Evolutionary conservation across 768 basidiomycete genomes (phyloP), one percentile per base, ranked within the genome.

Genomic region (Strobilomyces confusus): DNA sequence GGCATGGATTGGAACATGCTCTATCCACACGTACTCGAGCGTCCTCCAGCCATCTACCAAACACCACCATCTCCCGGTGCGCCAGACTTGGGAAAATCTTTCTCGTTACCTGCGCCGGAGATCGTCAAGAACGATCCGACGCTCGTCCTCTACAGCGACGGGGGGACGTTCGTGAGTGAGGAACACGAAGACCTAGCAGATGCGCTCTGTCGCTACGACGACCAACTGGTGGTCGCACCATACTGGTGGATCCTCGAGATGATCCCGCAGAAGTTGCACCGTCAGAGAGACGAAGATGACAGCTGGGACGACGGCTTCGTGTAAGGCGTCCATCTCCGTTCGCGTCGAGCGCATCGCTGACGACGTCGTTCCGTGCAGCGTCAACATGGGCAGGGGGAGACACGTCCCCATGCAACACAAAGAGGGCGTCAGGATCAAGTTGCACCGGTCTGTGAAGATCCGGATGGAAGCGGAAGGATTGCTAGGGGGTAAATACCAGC

Each of bases 241-340:
- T 49, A 44, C 0, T 89, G 87, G 88, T 89, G 88, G 87, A 57
- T 82, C 19, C 68, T 90, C 32, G 87, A 90, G 65, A 49, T 74
- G 25, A 40, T 82, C 14, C 83, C 81, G 1, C 70, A 66, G 53
- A 57, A 43, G 44, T 19, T 60, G 49, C 66, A 52, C 29, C 69
- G 56, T 53, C 70, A 72, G 42, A 51, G 57, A 19, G 62, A 68
- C 38, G 46, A 61, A 3, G 60, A 66, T 22, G 38, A 59, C 22
- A 9, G 4, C 0, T 69, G 67, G 65, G 6, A 34, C 1, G 5
- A 44, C 1, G 15, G 52, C 2, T 22, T 58, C n/a, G 59, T 56
- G 69, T 69, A 51, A 43, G 68, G n/a, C n/a, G n/a, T n/a, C n/a
- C 46, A 14, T 15, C 17, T 2, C 23, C 26, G n/a, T 3, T 5